These are phyloP conservation scores for Isatis lusitanica DNA, from an alignment of 441 rosid species.

Conservation along the genomic window DNA sequence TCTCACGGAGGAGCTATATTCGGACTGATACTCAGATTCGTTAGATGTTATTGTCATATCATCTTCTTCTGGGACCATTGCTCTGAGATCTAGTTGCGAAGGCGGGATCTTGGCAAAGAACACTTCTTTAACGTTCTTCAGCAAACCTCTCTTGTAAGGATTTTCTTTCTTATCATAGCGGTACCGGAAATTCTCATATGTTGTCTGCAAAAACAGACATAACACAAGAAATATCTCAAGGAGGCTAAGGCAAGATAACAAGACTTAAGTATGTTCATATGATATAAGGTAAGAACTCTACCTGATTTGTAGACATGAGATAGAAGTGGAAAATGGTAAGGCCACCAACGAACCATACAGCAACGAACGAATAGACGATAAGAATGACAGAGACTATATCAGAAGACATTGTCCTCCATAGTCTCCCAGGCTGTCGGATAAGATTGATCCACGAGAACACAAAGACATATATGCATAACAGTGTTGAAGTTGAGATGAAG, in stretches of 20 bases:
- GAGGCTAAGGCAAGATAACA: not conserved
- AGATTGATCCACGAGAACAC: conserved; percentile 92
- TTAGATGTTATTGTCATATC: conserved; percentile 23
- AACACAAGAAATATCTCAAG: conserved; percentile 2
- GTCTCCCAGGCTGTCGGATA: conserved; percentile 57
- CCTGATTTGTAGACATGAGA: conserved; percentile 94
- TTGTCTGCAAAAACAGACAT: conserved; percentile 56
- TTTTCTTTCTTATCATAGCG: conserved; percentile 72
- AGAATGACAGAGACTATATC: conserved; percentile 66
- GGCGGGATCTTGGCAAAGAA: conserved; percentile 66
- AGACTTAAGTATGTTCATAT: not conserved
- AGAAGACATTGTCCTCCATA: conserved; percentile 33
- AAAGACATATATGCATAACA: conserved; percentile 79
- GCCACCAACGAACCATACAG: conserved; percentile 96
- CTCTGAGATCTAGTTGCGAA: conserved; percentile 76
- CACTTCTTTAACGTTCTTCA: conserved; percentile 66
- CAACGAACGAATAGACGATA: conserved; percentile 64
- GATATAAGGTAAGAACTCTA: conserved; percentile 21
- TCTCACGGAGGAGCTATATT: conserved; percentile 31
- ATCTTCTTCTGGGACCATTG: conserved; percentile 42
- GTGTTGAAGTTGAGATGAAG: conserved; percentile 74
- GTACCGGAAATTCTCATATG: conserved; percentile 87
- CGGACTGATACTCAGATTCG: conserved; percentile 31
- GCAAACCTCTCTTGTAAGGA: conserved; percentile 71
- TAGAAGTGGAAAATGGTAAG: conserved; percentile 86